Evolutionary conservation across 2,329 filamentous ascomycete genomes (phyloP).

Genomic region (Coniosporium tulheliwenetii): DNA sequence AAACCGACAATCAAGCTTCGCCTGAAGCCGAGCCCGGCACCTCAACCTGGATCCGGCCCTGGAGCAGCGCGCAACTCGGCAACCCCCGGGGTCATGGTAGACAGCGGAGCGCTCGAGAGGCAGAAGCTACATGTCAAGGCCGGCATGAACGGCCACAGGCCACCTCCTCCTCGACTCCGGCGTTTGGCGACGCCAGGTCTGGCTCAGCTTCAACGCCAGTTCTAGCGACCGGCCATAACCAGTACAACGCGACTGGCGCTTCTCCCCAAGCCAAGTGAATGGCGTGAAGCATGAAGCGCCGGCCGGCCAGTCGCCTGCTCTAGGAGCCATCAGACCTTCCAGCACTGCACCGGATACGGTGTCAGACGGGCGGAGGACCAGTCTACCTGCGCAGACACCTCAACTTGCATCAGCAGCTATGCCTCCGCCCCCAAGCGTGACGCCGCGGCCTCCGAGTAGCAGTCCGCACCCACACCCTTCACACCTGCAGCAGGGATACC

Average conservation of each 20-base stretch:
- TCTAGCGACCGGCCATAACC: constrained; percentile 2
- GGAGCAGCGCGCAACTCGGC: constrained; percentile 23
- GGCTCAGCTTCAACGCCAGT: constrained; percentile 3
- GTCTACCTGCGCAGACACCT: constrained; percentile 15
- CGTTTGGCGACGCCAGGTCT: constrained; percentile 13
- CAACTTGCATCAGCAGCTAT: constrained; percentile 14
- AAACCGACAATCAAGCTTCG: constrained; percentile 48
- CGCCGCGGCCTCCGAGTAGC: constrained; percentile 20
- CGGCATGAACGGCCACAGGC: constrained; percentile 25
- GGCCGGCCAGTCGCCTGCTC: constrained; percentile 25
- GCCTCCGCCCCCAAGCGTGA: constrained; percentile 20
- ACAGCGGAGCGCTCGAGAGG: constrained; percentile 36
- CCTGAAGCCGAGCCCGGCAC: constrained; percentile 30
- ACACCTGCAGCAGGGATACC: too few species aligned
- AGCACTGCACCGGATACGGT: constrained; percentile 16
- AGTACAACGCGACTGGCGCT: constrained; percentile 19
- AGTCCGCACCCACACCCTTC: constrained; percentile 22
- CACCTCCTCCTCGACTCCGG: constrained; percentile 22
- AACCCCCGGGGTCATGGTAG: constrained; percentile 34
- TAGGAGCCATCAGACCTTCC: constrained; percentile 19
- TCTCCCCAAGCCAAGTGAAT: constrained; percentile 16
- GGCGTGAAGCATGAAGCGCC: constrained; percentile 23
- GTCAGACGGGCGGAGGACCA: constrained; percentile 6
- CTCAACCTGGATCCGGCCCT: constrained; percentile 17
- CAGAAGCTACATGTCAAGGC: constrained; percentile 36